Conservation (phyloP, 176 grass and related monocot genomes). For the Alopecurus myosuroides region DNA sequence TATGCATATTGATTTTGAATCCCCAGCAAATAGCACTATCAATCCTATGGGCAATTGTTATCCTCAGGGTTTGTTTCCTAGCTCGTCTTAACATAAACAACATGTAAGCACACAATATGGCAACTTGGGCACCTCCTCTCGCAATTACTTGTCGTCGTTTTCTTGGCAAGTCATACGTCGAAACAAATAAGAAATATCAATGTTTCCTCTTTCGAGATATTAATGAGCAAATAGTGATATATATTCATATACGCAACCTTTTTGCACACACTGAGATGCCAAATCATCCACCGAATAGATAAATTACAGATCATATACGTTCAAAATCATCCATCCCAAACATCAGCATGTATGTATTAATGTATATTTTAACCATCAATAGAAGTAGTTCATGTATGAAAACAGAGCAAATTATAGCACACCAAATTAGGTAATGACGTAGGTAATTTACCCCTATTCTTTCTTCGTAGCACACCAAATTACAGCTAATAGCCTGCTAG, state of each 20-base stretch:
- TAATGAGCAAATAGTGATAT: not conserved
- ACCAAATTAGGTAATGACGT: not conserved
- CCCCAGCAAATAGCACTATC: not conserved
- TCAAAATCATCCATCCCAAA: not conserved
- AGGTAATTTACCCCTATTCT: not conserved
- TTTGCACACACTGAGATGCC: not conserved
- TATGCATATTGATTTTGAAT: not conserved
- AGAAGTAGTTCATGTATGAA: not conserved
- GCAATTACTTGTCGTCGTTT: not conserved
- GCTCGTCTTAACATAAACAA: not conserved
- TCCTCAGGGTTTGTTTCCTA: not conserved
- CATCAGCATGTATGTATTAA: not conserved
- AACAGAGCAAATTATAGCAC: not conserved
- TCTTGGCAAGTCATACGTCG: not conserved
- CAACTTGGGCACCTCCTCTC: not conserved
- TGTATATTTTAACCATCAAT: not conserved
- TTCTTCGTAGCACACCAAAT: not conserved
- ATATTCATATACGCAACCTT: not conserved
- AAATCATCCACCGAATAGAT: not conserved
- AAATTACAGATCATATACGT: not conserved
- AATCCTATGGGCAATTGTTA: not conserved
- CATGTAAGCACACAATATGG: not conserved
- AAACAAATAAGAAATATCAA: not conserved
- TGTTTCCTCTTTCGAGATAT: not conserved
- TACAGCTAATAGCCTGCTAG: not conserved